Evolutionary conservation across 2,329 filamentous ascomycete genomes (phyloP), one percentile per base, ranked within the genome.

Genomic region (Knufia fluminis): DNA sequence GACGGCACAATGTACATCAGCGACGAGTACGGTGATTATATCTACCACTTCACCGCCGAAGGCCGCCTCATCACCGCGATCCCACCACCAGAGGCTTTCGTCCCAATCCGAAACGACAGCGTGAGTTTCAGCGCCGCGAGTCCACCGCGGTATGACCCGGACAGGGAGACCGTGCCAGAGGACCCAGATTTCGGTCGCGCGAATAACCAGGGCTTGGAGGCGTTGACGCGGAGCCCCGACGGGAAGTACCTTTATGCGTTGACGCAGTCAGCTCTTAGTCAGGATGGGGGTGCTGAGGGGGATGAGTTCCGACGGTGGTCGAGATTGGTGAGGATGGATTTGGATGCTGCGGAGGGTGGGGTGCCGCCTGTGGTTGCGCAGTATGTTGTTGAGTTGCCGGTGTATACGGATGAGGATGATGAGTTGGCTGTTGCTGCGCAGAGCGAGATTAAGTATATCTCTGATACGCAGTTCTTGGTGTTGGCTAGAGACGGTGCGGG

Each of bases 171-270:
- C 1, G 65, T 63, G 2, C 83, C 83, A 0, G 70, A 67, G 12
- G 71, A 83, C 54, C 78, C 81, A 0, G 70, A 72, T 1, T 74
- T 74, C 1, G 84, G 84, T 10, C 76, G 84, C 17, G 70, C 74
- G 48, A 86, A 88, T 63, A 88, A 88, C 63, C 82, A 86, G 61
- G 83, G 84, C n/a, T 78, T 87, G 43, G 84, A 88, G 64, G 83
- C 79, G 0, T 65, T 88, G 43, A 82, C 80, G 0, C 65, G 76
- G n/a, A 79, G 76, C 2, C 69, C 74, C 0, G 78, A 84, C 55
- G 80, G 82, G 8, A 79, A 77, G 53, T 77, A 71, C 1, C 68
- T 87, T 9, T 86, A 78, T 60, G 75, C 76, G 1, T 70, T 87
- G 50, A 68, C 86, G 19, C 83, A 89, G 61, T 79, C 78, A 1